Evolutionary conservation across 2,329 filamentous ascomycete genomes (phyloP), one percentile per base, ranked within the genome.

Genomic region (Sphaerostilbella broomeana): DNA sequence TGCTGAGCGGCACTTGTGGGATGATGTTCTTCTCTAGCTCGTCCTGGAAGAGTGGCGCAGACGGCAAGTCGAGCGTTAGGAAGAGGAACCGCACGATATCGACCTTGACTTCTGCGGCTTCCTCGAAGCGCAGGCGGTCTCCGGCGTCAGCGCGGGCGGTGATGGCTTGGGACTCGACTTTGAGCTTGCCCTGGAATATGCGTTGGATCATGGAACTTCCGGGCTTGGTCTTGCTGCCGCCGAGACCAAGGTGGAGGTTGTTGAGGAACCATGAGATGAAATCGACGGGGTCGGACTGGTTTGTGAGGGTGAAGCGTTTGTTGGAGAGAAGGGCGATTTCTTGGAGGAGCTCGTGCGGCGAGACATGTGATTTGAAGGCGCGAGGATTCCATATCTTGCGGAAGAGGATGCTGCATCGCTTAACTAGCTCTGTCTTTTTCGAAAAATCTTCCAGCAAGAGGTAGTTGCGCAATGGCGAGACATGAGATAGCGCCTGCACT

Each of bases 241-340:
- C 92, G 2, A 98, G 76, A 15, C 86, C 84, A 12, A 95, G 73
- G 60, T 98, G 92, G 9, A 98, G 75, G 60, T 94, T 86, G 68
- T 98, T 97, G 40, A 98, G 75, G 60, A 97, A 95, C 92, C 92
- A 98, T 18, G 86, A 89, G 31, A 98, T 71, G 55, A 98, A 97
- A 32, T 98, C 92, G 45, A 95, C 88, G 0, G 92, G 92, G 60
- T 98, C 92, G 15, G 89, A 92, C 65, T 97, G 92, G 19, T 80
- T 71, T 0, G 88, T 94, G 34, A 97, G 72, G 5, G 84, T 92
- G 66, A 95, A 98, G 47, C 85, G 86, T 64, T 95, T 95, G 51
- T 83, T 89, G 21, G 89, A 95, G 34, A 81, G 81, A 28, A 95
- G 70, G 2, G 89, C 85, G 47, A 98, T 85, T 60, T 97, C 90